Evolutionary conservation across 805 yeast species (phyloP).

Genomic region (Lipomyces oligophaga): DNA sequence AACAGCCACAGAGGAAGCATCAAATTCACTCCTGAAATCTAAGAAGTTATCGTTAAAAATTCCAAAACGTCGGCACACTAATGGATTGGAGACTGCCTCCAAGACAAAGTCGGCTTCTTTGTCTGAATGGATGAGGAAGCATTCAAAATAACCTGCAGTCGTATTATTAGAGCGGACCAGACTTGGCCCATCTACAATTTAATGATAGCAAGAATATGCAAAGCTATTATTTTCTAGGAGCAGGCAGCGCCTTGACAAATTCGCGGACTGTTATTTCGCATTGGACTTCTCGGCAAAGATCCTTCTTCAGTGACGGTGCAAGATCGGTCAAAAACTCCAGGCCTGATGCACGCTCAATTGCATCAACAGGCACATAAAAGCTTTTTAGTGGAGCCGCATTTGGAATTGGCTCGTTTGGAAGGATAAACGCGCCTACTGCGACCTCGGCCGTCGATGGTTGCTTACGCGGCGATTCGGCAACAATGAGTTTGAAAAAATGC

Average conservation of each 20-base stretch:
- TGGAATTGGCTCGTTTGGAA: conserved; percentile 80
- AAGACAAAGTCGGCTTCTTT: not conserved
- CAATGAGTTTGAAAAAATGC: conserved; percentile 86
- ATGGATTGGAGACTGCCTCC: not conserved
- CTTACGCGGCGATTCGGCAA: conserved; percentile 63
- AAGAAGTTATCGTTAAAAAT: too few species aligned
- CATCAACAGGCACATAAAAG: conserved; percentile 86
- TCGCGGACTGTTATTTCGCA: conserved; percentile 83
- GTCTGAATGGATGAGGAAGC: not conserved
- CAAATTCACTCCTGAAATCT: too few species aligned
- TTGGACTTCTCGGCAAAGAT: conserved; percentile 72
- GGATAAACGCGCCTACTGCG: conserved; percentile 86
- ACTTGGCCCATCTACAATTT: too few species aligned
- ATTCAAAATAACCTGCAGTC: not conserved
- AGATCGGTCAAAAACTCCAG: conserved; percentile 70
- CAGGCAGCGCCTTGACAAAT: conserved; percentile 40
- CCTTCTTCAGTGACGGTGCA: conserved; percentile 53
- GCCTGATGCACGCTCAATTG: conserved; percentile 81
- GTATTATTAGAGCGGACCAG: not conserved
- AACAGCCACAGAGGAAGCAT: too few species aligned
- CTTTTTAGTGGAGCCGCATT: conserved; percentile 65
- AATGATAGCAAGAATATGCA: too few species aligned
- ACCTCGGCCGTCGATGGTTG: conserved; percentile 39
- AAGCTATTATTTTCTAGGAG: conserved; percentile 6
- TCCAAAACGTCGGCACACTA: too few species aligned